Base-by-base conservation (phyloP, 306 rosid genomes). In the Trichosanthes cucumerina region DNA sequence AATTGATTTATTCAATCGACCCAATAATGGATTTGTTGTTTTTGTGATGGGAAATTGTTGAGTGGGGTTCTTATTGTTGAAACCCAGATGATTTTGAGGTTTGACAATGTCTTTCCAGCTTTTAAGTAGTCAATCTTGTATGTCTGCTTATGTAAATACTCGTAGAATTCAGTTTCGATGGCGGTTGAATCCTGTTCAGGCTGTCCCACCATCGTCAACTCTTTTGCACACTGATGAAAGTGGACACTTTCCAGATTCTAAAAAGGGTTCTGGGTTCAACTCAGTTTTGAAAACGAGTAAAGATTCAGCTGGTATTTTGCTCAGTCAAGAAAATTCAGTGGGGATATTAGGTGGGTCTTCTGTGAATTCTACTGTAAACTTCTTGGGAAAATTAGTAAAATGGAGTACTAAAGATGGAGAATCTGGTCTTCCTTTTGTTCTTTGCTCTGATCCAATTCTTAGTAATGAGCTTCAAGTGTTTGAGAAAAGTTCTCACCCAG, bases 281-380 rank as follows among this genome's bases (percentile, higher is more conserved):
- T 70, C 79, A 62, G 77, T 80, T 78, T 87, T 85, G 12, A 36
- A n/a, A 24, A 80, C 59, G 76, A 85, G 53, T 62, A 63, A 9
- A 83, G 87, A 83, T 47, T 85, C 83, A 46, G 44, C 56, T 46
- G 43, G 69, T 71, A 80, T 90, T 81, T 77, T 88, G 78, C 43
- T 80, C 12, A 83, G 23, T 80, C 89, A 81, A 77, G 83, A 66
- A 21, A 83, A 76, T 50, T 54, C 82, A 33, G 84, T 91, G 56
- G 98, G 98, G 33, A 87, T 93, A 78, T 83, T 93, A 75, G 98
- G 98, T 76, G 96, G 98, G 46, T 78, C 62, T 12, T 93, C 91
- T 72, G 91, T 84, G 23, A 78, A 81, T 85, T 82, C 93, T 77
- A 87, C 90, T 31, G 84, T 91, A 69, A 89, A 81, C 5, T 91